Conservation (phyloP, 2,329 filamentous ascomycete genomes). For the Rhynchosporium graminicola region DNA sequence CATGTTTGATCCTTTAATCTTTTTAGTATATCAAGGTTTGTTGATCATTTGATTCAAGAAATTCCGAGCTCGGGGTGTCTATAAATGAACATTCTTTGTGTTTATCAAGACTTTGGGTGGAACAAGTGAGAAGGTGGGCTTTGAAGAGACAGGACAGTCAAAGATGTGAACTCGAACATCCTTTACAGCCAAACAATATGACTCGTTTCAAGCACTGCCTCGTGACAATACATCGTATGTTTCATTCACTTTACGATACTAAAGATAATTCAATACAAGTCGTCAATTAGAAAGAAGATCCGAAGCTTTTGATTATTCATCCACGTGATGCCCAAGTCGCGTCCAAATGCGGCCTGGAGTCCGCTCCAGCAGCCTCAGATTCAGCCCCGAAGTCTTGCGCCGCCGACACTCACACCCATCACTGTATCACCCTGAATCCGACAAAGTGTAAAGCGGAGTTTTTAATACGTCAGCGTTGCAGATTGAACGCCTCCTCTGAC, state of each 20-base stretch:
- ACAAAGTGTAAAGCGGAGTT: conserved; percentile 23
- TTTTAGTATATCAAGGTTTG: background rate
- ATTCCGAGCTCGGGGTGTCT: background rate
- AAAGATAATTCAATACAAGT: background rate
- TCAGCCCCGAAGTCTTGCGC: conserved; percentile 23
- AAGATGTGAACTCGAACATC: background rate
- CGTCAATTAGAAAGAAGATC: background rate
- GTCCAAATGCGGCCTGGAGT: background rate
- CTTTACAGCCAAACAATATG: background rate
- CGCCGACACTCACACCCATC: conserved; percentile 8
- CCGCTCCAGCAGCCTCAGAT: conserved; percentile 2
- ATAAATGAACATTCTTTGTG: background rate
- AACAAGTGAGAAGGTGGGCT: background rate
- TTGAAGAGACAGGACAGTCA: background rate
- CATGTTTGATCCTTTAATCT: background rate
- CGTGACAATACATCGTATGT: background rate
- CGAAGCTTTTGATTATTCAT: background rate
- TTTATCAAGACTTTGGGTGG: conserved; percentile 3
- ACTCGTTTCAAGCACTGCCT: background rate
- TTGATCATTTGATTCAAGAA: background rate
- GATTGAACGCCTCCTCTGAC: conserved; percentile 21
- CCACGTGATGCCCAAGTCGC: conserved; percentile 11
- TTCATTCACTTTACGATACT: background rate
- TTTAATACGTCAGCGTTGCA: conserved; percentile 30
- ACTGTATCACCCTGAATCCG: conserved; percentile 14